Evolutionary conservation across 305 asterid genomes (phyloP).

Genomic region (Rubia peregrina): DNA sequence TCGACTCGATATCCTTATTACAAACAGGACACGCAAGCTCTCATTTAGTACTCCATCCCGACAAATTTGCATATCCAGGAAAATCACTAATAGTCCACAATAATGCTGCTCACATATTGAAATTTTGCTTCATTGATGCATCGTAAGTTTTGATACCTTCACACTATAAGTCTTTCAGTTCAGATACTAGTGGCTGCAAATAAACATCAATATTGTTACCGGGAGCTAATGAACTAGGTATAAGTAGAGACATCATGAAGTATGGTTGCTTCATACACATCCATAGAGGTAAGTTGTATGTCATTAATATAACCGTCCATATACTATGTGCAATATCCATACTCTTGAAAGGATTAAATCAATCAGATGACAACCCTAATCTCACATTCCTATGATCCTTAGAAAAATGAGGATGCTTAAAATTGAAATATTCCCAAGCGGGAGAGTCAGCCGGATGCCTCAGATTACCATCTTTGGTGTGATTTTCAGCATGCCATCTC

Average conservation of each 20-base stretch:
- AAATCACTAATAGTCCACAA: conserved; percentile 10
- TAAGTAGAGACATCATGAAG: not conserved
- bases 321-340: not conserved
- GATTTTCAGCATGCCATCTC: not conserved
- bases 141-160: not conserved
- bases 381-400: not conserved
- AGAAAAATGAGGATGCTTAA: not conserved
- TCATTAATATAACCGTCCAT: not conserved
- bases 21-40: not conserved
- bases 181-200: not conserved
- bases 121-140: not conserved
- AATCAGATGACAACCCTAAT: not conserved
- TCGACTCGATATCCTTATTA: not conserved
- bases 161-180: conserved; percentile 1
- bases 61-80: not conserved
- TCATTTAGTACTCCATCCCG: not conserved
- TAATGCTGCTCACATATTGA: not conserved
- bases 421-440: not conserved
- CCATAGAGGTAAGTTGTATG: not conserved
- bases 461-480: not conserved
- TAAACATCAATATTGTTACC: not conserved
- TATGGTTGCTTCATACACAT: not conserved
- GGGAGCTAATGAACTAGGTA: not conserved
- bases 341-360: not conserved
- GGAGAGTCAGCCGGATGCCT: not conserved